Conservation (phyloP, 306 rosid genomes). For the Cicer yamashitae region DNA sequence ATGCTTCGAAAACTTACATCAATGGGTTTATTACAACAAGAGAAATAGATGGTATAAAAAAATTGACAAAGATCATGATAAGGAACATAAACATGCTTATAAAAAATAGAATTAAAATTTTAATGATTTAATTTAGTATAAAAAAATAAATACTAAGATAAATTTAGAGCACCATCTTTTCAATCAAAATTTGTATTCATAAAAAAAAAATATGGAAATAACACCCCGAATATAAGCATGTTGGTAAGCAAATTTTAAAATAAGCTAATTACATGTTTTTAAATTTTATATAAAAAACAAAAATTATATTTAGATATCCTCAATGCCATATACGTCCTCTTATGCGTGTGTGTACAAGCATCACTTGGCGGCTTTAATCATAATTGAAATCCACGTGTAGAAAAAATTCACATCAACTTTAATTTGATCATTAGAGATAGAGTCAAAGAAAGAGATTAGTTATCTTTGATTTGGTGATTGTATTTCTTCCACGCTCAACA, state of each 20-base stretch:
- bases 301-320: conserved; percentile 9
- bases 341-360: conserved; percentile 59
- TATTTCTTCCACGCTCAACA: conserved; percentile 42
- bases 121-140: too few relatives aligned
- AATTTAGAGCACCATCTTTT: too few relatives aligned
- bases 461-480: conserved; percentile 42
- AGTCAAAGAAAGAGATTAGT: conserved; percentile 33
- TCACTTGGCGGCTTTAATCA: conserved; percentile 53
- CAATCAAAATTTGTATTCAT: too few relatives aligned
- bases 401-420: conserved; percentile 37
- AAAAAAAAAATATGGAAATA: not conserved
- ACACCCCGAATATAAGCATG: conserved; percentile 43
- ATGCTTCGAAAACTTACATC: conserved; percentile 10
- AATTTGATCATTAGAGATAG: conserved; percentile 13
- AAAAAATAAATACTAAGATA: too few relatives aligned
- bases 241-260: conserved; percentile 41
- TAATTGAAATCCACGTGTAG: conserved; percentile 43
- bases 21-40: conserved; percentile 48
- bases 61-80: conserved; percentile 40
- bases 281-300: not conserved
- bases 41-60: conserved; percentile 22
- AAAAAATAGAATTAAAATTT: too few relatives aligned
- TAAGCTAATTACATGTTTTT: conserved; percentile 32
- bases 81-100: conserved; percentile 33
- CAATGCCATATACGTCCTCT: conserved; percentile 14